Percentiles rank a stretch among this genome's conserved stretches.
phyloP scores from a whole-genome alignment of 1,284 basidiomycete genomes.

The Malassezia yamatoensis region DNA sequence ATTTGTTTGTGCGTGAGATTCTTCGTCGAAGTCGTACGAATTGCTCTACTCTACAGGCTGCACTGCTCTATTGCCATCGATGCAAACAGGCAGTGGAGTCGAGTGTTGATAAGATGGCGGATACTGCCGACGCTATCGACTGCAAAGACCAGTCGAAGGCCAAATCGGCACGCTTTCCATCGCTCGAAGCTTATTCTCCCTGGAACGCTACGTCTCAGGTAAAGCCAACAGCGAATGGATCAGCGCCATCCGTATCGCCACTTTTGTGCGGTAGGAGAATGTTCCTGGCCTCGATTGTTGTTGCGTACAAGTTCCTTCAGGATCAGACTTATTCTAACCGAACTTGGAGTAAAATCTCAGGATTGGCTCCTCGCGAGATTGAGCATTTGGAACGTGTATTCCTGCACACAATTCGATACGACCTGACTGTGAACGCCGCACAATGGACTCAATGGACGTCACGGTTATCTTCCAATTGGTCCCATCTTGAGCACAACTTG shows the following conservation, averaged over 20 bases:
- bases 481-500: neutral
- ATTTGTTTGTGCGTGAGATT: constrained; percentile 41
- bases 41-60: constrained; percentile 43
- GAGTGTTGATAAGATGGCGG: constrained; percentile 1
- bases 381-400: constrained; percentile 50
- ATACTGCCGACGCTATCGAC: neutral
- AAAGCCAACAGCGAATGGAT: neutral
- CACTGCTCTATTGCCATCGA: constrained; percentile 39
- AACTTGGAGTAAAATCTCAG: constrained; percentile 68
- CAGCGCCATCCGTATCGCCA: constrained; percentile 12
- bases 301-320: constrained; percentile 82
- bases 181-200: neutral
- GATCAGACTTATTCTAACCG: constrained; percentile 79
- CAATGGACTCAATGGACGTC: constrained; percentile 39
- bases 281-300: constrained; percentile 74
- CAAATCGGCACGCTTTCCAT: neutral
- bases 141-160: neutral
- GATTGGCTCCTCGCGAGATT: constrained; percentile 49
- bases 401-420: constrained; percentile 49
- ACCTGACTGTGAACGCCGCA: constrained; percentile 44
- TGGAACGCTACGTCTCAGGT: neutral
- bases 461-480: constrained; percentile 18
- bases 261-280: constrained; percentile 65
- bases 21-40: constrained; percentile 39
- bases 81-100: constrained; percentile 21